phyloP scores from a whole-genome alignment of 768 basidiomycete genomes.

The Podaxis sp. region DNA sequence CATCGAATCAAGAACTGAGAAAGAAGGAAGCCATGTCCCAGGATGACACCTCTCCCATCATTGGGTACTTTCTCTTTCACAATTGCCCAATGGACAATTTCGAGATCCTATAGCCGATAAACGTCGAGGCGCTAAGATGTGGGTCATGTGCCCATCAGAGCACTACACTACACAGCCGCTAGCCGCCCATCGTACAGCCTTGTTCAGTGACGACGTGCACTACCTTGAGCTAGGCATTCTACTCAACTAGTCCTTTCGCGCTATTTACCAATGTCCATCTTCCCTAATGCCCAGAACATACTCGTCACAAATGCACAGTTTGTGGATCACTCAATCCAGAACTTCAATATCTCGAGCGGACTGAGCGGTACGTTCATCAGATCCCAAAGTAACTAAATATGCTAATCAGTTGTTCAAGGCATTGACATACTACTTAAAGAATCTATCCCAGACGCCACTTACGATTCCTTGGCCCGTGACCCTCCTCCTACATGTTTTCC shows the following conservation, averaged over 20 bases:
- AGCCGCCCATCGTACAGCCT: not conserved
- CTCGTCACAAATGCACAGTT: not conserved
- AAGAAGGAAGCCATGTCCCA: too few species aligned
- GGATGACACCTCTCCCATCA: too few species aligned
- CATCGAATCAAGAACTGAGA: too few species aligned
- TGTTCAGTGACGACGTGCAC: not conserved
- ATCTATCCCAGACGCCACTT: not conserved
- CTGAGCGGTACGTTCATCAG: not conserved
- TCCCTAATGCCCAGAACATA: not conserved
- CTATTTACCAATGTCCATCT: not conserved
- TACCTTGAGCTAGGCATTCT: not conserved
- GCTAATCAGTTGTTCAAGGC: not conserved
- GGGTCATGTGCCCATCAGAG: too few species aligned
- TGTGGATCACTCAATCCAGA: not conserved
- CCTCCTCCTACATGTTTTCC: slow-evolving; percentile 13
- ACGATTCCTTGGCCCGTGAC: not conserved
- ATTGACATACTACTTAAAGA: not conserved
- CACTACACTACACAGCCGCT: too few species aligned
- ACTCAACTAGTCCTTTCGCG: too few species aligned
- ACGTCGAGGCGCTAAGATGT: too few species aligned
- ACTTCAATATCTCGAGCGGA: not conserved
- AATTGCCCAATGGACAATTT: too few species aligned
- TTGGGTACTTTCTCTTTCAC: too few species aligned
- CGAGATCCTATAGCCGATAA: too few species aligned
- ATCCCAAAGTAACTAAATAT: not conserved